phyloP scores from a whole-genome alignment of 345 rosid species.

The Eucalyptus paniculata region DNA sequence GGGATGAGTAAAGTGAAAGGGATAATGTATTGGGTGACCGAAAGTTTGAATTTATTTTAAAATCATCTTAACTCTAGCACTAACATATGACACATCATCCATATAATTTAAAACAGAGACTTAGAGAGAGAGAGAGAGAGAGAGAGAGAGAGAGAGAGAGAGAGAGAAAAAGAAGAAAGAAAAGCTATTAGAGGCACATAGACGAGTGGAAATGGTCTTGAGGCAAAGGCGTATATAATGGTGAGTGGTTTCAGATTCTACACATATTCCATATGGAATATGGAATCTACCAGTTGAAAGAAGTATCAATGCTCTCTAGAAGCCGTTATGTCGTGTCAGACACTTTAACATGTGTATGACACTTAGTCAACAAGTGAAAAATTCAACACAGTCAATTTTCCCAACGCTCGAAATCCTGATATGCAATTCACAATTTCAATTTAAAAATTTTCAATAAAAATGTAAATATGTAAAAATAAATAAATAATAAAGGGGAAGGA shows the following conservation, averaged over 20 bases:
- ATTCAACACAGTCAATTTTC: too few relatives aligned
- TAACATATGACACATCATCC: not conserved
- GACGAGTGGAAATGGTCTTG: too few relatives aligned
- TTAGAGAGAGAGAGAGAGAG: not conserved
- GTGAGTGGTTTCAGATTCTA: accelerated
- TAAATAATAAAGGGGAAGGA: too few relatives aligned
- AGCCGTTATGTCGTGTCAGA: accelerated
- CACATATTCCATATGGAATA: accelerated
- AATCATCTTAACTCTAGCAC: not conserved
- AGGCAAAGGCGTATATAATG: too few relatives aligned
- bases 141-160: too few relatives aligned
- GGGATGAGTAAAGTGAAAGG: not conserved
- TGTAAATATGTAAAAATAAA: too few relatives aligned
- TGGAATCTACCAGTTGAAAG: accelerated
- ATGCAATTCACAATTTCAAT: too few relatives aligned
- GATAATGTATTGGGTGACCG: not conserved
- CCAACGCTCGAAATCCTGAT: accelerated
- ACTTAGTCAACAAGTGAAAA: accelerated
- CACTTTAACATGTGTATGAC: accelerated
- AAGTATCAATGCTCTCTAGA: accelerated
- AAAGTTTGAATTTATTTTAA: not conserved
- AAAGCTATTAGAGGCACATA: too few relatives aligned
- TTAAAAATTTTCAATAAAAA: too few relatives aligned
- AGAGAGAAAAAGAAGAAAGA: accelerated
- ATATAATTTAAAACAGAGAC: not conserved